Conservation (phyloP, 148 eudicot genomes). For the Salicornia ramosissima region DNA sequence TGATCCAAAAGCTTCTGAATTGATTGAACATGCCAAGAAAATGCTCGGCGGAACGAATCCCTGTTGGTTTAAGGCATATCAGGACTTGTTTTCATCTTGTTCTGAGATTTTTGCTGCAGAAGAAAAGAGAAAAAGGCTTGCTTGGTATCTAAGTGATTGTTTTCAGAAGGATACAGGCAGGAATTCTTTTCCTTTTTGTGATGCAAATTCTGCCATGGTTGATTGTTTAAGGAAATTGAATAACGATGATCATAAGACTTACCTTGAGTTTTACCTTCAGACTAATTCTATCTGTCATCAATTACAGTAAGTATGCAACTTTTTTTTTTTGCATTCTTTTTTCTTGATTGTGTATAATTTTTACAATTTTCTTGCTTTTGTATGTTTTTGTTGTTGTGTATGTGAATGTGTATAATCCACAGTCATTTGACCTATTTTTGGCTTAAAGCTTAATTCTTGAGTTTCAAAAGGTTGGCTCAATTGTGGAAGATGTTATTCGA, state of each 20-base stretch:
- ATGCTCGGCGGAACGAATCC: slow-evolving; percentile 36
- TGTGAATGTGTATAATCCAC: too few relatives aligned
- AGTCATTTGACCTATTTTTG: too few relatives aligned
- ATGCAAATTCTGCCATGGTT: slow-evolving; percentile 38
- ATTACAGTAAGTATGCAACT: slow-evolving; percentile 52
- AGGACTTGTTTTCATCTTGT: slow-evolving; percentile 51
- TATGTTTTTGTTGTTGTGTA: too few relatives aligned
- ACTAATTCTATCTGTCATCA: slow-evolving; percentile 73
- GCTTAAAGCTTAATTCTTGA: too few relatives aligned
- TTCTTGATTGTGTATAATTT: too few relatives aligned
- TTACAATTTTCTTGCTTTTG: too few relatives aligned
- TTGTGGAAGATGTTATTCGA: too few relatives aligned
- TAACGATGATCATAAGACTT: slow-evolving; percentile 46
- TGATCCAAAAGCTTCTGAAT: slow-evolving; percentile 39
- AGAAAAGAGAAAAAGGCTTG: slow-evolving; percentile 50
- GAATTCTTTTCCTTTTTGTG: slow-evolving; percentile 49
- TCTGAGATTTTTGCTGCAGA: slow-evolving; percentile 57
- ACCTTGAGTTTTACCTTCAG: slow-evolving; percentile 60
- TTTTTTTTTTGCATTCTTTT: too few relatives aligned
- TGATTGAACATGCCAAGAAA: slow-evolving; percentile 41
- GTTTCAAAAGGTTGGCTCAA: too few relatives aligned
- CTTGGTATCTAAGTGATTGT: slow-evolving; percentile 81
- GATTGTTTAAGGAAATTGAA: slow-evolving; percentile 47
- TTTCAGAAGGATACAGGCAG: slow-evolving; percentile 71
- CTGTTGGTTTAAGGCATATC: slow-evolving; percentile 64